These are phyloP conservation scores for Backusella mclennaniae DNA, from an alignment of 192 early-diverging fungal genomes.

Conservation along the genomic window DNA sequence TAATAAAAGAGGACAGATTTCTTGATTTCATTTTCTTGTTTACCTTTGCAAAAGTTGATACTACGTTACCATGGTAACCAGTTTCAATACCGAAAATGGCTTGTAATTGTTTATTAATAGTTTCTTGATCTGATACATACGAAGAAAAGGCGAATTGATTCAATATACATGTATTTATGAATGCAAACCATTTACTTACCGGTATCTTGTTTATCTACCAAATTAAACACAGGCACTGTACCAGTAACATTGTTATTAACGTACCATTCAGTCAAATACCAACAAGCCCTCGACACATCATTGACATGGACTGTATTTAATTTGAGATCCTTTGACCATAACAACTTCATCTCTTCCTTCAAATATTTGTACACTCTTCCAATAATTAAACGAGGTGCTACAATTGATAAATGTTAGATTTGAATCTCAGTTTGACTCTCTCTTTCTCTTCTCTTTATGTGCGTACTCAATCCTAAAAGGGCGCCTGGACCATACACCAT, in stretches of 20 bases:
- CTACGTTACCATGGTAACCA: slow-evolving; percentile 76
- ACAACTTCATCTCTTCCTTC: slow-evolving; percentile 86
- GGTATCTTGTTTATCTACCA: slow-evolving; percentile 85
- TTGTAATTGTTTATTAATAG: slow-evolving; percentile 68
- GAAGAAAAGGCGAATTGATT: slow-evolving; percentile 4
- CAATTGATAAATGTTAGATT: slow-evolving; percentile 11
- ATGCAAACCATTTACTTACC: slow-evolving; percentile 45
- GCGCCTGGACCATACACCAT: slow-evolving; percentile 88
- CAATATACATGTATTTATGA: neutral
- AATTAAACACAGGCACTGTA: slow-evolving; percentile 68
- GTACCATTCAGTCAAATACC: slow-evolving; percentile 57
- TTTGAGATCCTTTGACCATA: slow-evolving; percentile 91
- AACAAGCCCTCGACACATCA: slow-evolving; percentile 73
- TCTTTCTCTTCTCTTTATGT: neutral
- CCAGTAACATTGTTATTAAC: slow-evolving; percentile 37
- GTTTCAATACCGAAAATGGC: slow-evolving; percentile 80
- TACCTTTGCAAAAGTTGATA: slow-evolving; percentile 80
- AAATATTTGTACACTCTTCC: slow-evolving; percentile 84
- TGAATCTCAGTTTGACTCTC: neutral
- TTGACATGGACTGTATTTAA: slow-evolving; percentile 94
- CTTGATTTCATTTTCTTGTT: neutral
- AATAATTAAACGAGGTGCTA: slow-evolving; percentile 89
- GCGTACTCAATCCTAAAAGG: slow-evolving; percentile 72
- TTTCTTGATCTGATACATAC: slow-evolving; percentile 66
- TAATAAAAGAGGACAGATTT: slow-evolving; percentile 1